phyloP scores from a whole-genome alignment of 2,329 filamentous ascomycete species.

The Cladophialophora immunda region DNA sequence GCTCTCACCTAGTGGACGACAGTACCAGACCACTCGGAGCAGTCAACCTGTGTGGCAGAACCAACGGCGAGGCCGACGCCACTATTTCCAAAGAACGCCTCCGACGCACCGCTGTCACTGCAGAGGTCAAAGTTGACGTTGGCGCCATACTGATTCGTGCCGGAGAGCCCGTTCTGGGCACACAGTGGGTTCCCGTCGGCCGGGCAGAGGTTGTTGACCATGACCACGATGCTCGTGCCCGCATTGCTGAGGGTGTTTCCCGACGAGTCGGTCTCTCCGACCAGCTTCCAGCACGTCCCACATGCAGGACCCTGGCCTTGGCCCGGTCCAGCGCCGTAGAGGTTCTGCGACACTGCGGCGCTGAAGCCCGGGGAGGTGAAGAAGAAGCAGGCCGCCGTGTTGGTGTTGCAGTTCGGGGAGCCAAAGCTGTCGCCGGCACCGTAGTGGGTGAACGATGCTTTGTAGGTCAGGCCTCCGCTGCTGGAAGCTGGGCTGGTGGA shows the following conservation, averaged over 20 bases:
- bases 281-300: constrained; percentile 51
- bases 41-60: constrained; percentile 39
- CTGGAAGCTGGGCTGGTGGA: constrained; percentile 21
- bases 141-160: constrained; percentile 50
- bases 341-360: constrained; percentile 50
- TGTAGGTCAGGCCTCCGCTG: constrained; percentile 35
- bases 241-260: constrained; percentile 40
- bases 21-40: constrained; percentile 37
- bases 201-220: constrained; percentile 54
- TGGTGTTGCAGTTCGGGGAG: constrained; percentile 48
- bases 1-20: constrained; percentile 25
- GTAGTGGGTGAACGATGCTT: constrained; percentile 49
- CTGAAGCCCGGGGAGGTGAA: constrained; percentile 46
- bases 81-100: constrained; percentile 47
- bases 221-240: constrained; percentile 49
- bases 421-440: constrained; percentile 46
- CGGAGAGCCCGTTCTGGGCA: constrained; percentile 44
- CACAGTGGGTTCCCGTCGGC: constrained; percentile 50
- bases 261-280: constrained; percentile 45
- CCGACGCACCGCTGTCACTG: constrained; percentile 48
- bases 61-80: constrained; percentile 40
- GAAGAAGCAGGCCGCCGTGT: constrained; percentile 49
- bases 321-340: constrained; percentile 50
- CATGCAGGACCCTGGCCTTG: constrained; percentile 51
- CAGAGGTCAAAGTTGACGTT: constrained; percentile 55